Conservation (phyloP, 2,329 filamentous ascomycete species). For the Capronia epimyces region DNA sequence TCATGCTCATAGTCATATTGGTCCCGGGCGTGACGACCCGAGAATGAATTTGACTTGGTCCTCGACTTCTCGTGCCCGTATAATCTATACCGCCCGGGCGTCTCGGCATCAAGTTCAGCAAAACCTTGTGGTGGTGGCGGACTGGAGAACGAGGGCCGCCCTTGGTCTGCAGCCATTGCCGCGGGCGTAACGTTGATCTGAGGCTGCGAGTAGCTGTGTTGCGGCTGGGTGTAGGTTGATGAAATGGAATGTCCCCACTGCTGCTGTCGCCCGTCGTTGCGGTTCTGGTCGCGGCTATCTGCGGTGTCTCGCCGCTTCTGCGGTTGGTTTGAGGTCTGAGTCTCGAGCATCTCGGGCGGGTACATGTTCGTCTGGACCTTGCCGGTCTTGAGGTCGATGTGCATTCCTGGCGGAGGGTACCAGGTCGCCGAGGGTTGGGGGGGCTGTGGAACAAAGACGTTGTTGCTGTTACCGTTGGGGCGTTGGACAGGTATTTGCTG, state of each 20-base stretch:
- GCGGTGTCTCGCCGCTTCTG: background rate
- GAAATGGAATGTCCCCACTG: background rate
- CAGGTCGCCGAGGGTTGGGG: slow-evolving; percentile 10
- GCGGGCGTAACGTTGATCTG: slow-evolving; percentile 9
- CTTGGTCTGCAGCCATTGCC: background rate
- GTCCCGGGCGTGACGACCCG: background rate
- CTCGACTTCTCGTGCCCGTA: slow-evolving; percentile 9
- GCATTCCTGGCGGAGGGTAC: slow-evolving; percentile 18
- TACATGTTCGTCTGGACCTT: slow-evolving; percentile 23
- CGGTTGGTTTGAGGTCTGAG: background rate
- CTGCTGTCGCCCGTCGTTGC: background rate
- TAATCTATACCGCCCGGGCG: slow-evolving; percentile 15
- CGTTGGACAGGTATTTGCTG: background rate
- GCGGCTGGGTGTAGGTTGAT: background rate
- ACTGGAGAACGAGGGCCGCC: background rate
- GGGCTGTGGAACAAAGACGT: slow-evolving; percentile 14
- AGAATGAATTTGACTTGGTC: slow-evolving; percentile 10
- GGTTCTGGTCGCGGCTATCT: background rate
- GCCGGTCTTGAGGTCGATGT: slow-evolving; percentile 25
- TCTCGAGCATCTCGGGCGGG: slow-evolving; percentile 21
- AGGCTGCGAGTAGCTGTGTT: slow-evolving; percentile 9
- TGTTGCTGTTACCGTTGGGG: background rate
- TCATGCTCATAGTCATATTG: background rate
- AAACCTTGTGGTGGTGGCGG: slow-evolving; percentile 10
- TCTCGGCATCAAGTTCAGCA: slow-evolving; percentile 19